Evolutionary conservation across 2,329 filamentous ascomycete species (phyloP).

Genomic region (Gaeumannomyces sp.): DNA sequence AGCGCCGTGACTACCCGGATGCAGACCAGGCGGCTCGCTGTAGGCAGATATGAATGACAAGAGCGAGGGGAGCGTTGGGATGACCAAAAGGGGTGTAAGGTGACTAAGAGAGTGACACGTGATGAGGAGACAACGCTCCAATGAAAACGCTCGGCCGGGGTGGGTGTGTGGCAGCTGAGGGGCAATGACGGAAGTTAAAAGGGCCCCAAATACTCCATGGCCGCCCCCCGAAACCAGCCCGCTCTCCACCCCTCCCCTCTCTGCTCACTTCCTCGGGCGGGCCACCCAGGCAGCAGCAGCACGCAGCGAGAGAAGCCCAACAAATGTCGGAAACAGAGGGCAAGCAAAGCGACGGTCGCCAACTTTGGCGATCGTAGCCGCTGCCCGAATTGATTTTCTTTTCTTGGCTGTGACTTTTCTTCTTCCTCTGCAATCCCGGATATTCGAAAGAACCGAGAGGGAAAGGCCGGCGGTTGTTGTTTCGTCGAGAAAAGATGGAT

Average conservation of each 20-base stretch:
- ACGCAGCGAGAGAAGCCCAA: slow-evolving; percentile 11
- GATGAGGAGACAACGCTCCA: slow-evolving; percentile 7
- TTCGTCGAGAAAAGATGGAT: slow-evolving; percentile 1
- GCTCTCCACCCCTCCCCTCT: slow-evolving; percentile 9
- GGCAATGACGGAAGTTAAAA: slow-evolving; percentile 39
- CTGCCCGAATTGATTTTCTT: not conserved
- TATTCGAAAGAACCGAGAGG: too few relatives aligned
- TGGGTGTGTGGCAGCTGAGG: slow-evolving; percentile 13
- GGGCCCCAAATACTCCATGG: slow-evolving; percentile 30
- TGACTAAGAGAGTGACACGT: slow-evolving; percentile 5
- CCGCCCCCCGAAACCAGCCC: slow-evolving; percentile 16
- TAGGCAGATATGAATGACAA: not conserved
- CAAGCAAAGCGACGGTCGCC: not conserved
- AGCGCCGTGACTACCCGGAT: too few relatives aligned
- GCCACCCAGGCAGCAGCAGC: slow-evolving; percentile 11
- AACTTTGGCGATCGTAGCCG: not conserved
- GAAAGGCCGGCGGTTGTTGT: not conserved
- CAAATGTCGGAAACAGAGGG: not conserved
- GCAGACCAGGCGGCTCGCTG: too few relatives aligned
- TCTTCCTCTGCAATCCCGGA: not conserved
- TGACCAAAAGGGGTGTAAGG: not conserved
- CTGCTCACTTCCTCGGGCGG: not conserved
- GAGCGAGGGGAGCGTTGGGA: not conserved
- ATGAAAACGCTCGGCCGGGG: slow-evolving; percentile 13
- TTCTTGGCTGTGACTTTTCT: not conserved